Conservation (phyloP, 331 rosid genomes). For the Quercus lobata region DNA sequence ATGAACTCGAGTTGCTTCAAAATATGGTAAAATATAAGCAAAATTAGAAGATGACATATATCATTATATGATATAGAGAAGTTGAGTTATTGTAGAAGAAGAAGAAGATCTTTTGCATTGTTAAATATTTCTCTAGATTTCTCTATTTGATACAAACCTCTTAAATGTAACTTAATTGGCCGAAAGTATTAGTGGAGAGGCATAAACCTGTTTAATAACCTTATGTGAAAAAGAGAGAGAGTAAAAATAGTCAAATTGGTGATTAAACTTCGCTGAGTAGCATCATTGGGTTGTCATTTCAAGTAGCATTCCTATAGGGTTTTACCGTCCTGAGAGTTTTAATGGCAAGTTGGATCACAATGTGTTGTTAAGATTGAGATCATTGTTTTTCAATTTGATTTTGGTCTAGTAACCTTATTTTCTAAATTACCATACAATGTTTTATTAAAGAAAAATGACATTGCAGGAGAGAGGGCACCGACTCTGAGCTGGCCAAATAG, state of each 20-base stretch:
- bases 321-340: neutral
- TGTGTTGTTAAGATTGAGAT: neutral
- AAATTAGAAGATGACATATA: neutral
- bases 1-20: neutral
- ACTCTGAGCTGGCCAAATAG: slow-evolving; percentile 59
- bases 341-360: neutral
- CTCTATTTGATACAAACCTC: neutral
- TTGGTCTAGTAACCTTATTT: neutral
- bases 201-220: neutral
- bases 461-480: slow-evolving; percentile 44
- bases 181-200: neutral
- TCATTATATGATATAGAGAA: neutral
- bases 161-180: neutral
- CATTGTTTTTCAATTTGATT: neutral
- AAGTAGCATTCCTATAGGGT: neutral
- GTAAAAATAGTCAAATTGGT: neutral
- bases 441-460: neutral
- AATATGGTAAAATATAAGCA: neutral
- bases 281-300: neutral
- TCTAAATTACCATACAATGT: neutral
- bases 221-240: neutral
- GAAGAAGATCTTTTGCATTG: neutral
- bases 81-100: neutral
- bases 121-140: neutral
- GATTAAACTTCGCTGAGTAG: neutral